Base-by-base conservation (phyloP, 139 green algal genomes). In the Medakamo hakoo region DNA sequence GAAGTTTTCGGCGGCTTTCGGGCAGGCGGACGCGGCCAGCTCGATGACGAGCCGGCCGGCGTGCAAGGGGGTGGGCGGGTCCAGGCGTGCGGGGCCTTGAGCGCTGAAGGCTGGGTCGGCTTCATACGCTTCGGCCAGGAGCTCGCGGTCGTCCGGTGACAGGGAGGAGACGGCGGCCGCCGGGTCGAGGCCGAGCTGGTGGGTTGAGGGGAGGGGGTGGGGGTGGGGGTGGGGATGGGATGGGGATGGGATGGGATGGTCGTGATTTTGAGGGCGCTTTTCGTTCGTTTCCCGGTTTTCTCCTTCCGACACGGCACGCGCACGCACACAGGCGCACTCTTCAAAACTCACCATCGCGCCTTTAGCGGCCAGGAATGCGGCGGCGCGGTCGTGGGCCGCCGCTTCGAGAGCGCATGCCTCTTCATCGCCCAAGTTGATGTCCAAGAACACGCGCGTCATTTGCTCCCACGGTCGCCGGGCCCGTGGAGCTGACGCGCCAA, bases 1-100 rank as follows among this genome's bases (percentile, higher is more conserved):
- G 64, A 93, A 89, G 71, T 90, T 89, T 29, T 84, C 80, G 1
- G 28, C 57, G 4, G 84, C 76, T 63, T 84, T 84, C n/a, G 82
- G 82, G 2, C 68, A 71, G 62, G 79, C 58, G 16, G 24, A 40
- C 3, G 59, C 4, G 24, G 18, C 49, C 29, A 84, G 75, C 63
- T 79, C 71, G 18, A 78, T 69, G n/a, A 71, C 49, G 0, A 86
- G 56, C 4, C 74, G 69, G 4, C 76, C 73, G 9, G 65, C 66
- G 1, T 26, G 23, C 24, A 79, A n/a, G 2, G 49, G 30, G 0
- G 68, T 22, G 21, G 73, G 73, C n/a, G 49, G 26, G n/a, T 23
- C 9, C 25, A 75, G 22, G 23, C 48, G 30, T 1, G 63, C 26
- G 0, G 60, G 27, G 18, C 67, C 67, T 55, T 71, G 64, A 22